These are phyloP conservation scores for Calonectria honghensis DNA, from an alignment of 2,329 filamentous ascomycete species.

Conservation along the genomic window DNA sequence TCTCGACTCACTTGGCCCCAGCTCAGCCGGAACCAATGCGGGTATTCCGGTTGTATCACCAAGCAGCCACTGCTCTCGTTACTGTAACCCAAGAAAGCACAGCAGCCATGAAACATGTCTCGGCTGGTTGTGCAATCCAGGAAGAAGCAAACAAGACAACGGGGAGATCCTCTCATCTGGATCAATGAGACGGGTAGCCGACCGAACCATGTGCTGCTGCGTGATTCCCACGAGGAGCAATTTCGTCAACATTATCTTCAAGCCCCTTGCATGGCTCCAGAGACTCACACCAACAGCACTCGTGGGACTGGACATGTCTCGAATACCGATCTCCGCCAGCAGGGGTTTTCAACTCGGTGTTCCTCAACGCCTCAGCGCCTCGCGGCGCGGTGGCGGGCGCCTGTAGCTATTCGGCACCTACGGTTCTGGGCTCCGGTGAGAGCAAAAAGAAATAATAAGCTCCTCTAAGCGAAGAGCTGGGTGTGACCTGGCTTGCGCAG, in stretches of 20 bases:
- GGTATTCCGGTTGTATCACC: conserved; percentile 35
- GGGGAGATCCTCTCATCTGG: conserved; percentile 24
- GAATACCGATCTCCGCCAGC: conserved; percentile 32
- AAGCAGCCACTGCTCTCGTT: conserved; percentile 6
- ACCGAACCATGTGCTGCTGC: conserved; percentile 29
- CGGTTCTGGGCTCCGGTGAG: conserved; percentile 4
- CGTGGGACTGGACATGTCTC: conserved; percentile 7
- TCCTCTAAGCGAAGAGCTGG: conserved; percentile 20
- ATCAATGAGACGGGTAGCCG: conserved; percentile 31
- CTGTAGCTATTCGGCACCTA: conserved; percentile 33
- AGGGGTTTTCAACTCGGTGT: conserved; percentile 27
- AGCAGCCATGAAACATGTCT: conserved; percentile 43
- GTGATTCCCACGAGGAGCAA: conserved; percentile 31
- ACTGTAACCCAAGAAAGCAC: conserved; percentile 22
- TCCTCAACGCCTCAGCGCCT: conserved; percentile 30
- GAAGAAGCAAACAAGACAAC: conserved; percentile 27
- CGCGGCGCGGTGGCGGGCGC: conserved; percentile 26
- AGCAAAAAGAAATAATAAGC: conserved; percentile 37
- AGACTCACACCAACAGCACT: conserved; percentile 4
- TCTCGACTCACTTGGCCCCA: conserved; percentile 40
- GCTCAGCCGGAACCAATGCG: conserved; percentile 24
- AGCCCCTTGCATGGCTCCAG: conserved; percentile 5
- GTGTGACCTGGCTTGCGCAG: conserved; percentile 33
- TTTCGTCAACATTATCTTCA: conserved; percentile 18
- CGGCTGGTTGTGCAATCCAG: conserved; percentile 26